phyloP scores from a whole-genome alignment of 208 protist species.

The Acanthamoeba healyi region DNA sequence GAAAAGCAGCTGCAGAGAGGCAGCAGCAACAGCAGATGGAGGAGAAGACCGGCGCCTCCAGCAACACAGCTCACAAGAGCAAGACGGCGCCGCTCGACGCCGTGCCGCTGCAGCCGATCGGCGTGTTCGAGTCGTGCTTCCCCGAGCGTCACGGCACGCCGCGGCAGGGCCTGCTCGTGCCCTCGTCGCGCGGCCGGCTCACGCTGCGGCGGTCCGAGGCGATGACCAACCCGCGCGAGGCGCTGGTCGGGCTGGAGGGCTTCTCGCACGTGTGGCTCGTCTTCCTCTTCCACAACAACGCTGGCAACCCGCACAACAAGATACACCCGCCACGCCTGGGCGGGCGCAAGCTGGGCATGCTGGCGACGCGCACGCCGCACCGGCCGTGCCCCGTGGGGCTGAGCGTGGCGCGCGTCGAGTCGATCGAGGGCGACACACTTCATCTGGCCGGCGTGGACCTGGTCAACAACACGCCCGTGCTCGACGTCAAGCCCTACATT shows the following conservation, averaged over 20 bases:
- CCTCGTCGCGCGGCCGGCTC: constrained; percentile 58
- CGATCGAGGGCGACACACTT: constrained; percentile 85
- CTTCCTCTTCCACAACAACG: constrained; percentile 88
- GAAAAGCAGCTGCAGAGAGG: too few species aligned
- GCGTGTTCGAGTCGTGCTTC: constrained; percentile 77
- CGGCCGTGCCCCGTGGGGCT: constrained; percentile 86
- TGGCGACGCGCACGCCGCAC: constrained; percentile 86
- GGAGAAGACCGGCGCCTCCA: background rate
- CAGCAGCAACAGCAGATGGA: too few species aligned
- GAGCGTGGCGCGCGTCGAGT: constrained; percentile 79
- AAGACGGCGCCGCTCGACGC: background rate
- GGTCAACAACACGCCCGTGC: constrained; percentile 96
- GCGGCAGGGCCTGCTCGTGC: constrained; percentile 77
- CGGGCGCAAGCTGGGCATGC: constrained; percentile 81
- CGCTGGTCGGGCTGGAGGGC: constrained; percentile 82
- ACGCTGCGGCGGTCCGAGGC: background rate
- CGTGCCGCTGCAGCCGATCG: constrained; percentile 67
- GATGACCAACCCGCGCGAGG: constrained; percentile 24
- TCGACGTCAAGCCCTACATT: constrained; percentile 97
- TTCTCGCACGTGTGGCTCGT: constrained; percentile 89
- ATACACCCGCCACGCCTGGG: background rate
- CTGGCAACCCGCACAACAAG: constrained; percentile 32
- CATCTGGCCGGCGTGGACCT: constrained; percentile 94
- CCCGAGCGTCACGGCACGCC: constrained; percentile 79
- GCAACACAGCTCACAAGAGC: background rate